Conservation (phyloP, 768 basidiomycete genomes). For the Flagelloscypha sp. region DNA sequence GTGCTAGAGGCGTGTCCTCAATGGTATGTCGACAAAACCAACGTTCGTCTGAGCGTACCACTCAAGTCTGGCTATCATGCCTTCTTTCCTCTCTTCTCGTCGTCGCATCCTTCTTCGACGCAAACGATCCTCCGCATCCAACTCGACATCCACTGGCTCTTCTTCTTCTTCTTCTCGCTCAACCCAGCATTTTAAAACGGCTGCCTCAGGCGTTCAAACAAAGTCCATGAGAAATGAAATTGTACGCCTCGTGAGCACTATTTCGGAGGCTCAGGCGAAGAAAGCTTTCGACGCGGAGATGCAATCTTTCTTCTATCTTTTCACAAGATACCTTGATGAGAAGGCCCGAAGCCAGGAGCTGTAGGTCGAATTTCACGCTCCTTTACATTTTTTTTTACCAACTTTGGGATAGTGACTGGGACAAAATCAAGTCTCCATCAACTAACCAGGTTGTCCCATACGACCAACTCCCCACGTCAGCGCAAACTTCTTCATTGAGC, state of each 20-base stretch:
- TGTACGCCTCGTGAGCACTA: conserved; percentile 53
- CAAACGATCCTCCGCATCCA: too few species aligned
- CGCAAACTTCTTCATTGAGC: conserved; percentile 43
- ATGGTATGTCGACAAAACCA: too few species aligned
- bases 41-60: too few species aligned
- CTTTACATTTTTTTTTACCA: conserved; percentile 4
- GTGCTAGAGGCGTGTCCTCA: too few species aligned
- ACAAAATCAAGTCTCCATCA: conserved; percentile 52
- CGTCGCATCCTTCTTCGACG: too few species aligned
- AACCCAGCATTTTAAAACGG: conserved; percentile 33
- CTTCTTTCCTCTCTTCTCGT: too few species aligned
- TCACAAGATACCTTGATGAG: conserved; percentile 71
- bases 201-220: conserved; percentile 40
- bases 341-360: conserved; percentile 59
- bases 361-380: conserved; percentile 31
- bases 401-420: conserved; percentile 22
- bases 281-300: conserved; percentile 74
- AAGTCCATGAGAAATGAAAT: conserved; percentile 65
- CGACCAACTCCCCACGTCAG: conserved; percentile 35
- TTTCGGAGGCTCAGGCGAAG: conserved; percentile 44
- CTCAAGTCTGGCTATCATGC: too few species aligned
- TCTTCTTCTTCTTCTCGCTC: too few species aligned
- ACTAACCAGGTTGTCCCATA: conserved; percentile 59
- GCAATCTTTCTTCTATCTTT: conserved; percentile 77
- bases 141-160: too few species aligned